These are phyloP conservation scores for Pyrenophora tritici-repentis DNA, from an alignment of 2,329 filamentous ascomycete genomes.

Conservation along the genomic window DNA sequence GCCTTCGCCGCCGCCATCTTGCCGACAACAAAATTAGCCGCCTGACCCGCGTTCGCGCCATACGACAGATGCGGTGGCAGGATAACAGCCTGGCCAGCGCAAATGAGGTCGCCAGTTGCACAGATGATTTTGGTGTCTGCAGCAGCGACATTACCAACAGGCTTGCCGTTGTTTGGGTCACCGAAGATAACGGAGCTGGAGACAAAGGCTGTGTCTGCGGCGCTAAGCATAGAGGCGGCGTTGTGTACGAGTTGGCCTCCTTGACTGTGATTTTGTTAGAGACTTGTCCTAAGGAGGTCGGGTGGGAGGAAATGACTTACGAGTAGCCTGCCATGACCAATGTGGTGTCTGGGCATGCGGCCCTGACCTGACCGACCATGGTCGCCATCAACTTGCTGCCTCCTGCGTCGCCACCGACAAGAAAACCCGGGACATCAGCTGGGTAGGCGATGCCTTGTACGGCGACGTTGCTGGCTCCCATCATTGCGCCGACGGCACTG, in stretches of 20 bases:
- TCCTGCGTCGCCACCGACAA: conserved; percentile 52
- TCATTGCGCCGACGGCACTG: conserved; percentile 48
- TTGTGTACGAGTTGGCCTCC: conserved; percentile 54
- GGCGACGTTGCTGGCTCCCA: conserved; percentile 52
- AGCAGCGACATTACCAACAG: conserved; percentile 39
- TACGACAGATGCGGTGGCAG: conserved; percentile 45
- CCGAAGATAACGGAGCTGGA: conserved; percentile 45
- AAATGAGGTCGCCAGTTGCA: conserved; percentile 44
- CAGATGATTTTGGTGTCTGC: conserved; percentile 43
- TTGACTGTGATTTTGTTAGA: conserved; percentile 28
- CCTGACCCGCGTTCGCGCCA: conserved; percentile 34
- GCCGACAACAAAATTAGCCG: conserved; percentile 38
- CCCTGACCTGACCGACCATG: conserved; percentile 46
- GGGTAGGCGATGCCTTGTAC: conserved; percentile 62
- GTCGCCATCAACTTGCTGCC: conserved; percentile 55
- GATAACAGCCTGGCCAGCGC: conserved; percentile 35
- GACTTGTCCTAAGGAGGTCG: neutral
- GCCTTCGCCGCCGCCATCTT: conserved; percentile 19
- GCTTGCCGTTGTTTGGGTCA: conserved; percentile 43
- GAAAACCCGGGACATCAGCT: conserved; percentile 53
- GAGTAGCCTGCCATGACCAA: conserved; percentile 57
- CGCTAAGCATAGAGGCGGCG: conserved; percentile 43
- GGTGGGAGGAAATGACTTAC: conserved; percentile 36
- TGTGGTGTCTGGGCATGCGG: conserved; percentile 53
- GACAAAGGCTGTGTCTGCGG: conserved; percentile 30